Base-by-base conservation (phyloP, 495 filamentous ascomycete species). In the Pyronema domesticum region DNA sequence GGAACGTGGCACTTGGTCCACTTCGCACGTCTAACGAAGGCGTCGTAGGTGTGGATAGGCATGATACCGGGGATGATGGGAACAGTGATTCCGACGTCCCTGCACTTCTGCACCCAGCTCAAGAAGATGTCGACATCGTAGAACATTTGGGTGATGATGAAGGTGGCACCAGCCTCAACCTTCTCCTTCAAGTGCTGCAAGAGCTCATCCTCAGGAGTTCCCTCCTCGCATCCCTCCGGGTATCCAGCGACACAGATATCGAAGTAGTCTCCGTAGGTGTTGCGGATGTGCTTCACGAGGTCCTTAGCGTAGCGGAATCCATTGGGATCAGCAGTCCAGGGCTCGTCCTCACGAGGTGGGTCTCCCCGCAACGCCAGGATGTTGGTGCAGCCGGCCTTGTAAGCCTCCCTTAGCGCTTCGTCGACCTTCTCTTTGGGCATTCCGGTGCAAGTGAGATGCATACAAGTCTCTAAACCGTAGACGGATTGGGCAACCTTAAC, bases 61-160 rank as follows among this genome's bases (percentile, higher is more conserved):
- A 99, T 99, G 69, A 99, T 95, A 42, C 93, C 93, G 0, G 93
- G 93, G 30, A 99, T 80, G 62, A 99, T 94, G 19, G 93, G 89
- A 19, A 94, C 75, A 15, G 71, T 80, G 65, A 99, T 88, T 17
- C 93, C 93, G 64, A 77, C 79, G 19, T 77, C 87, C 37, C 88
- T 79, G 53, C 84, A 84, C 67, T 85, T 89, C 53, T 77, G 68
- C 35, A 94, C 85, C 93, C 93, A 99, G 42, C 76, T 73, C 34
- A 96, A 68, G 69, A 96, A 99, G 62, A 85, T 88, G 61, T 99
- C 89, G 23, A 80, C 87, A 67, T 96, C 89, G 70, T 99, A 99
- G 69, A 95, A 95, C 93, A 99, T 99, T 72, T 99, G 93, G 0
- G 93, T 96, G 51, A 99, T 82, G 47, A 99, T 80, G 68, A 95